Evolutionary conservation across 208 protist genomes (phyloP).

Genomic region (Leishmania mexicana): DNA sequence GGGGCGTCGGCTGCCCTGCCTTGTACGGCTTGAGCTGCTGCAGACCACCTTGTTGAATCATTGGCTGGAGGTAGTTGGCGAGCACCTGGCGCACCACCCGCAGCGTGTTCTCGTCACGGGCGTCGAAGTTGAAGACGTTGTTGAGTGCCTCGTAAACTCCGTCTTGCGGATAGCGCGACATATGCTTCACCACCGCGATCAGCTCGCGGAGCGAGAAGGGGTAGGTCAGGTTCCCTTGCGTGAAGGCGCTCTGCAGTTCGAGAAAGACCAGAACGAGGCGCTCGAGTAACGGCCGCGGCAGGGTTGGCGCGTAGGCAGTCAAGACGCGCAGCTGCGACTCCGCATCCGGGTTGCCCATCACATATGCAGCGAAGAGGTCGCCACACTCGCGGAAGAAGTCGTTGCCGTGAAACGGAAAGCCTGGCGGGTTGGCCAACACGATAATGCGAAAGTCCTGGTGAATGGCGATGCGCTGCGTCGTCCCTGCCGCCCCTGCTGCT

Average conservation of each 20-base stretch:
- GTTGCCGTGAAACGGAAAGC: conserved; percentile 95
- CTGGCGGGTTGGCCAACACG: conserved; percentile 90
- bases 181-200: conserved; percentile 94
- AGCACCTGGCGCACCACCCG: conserved; percentile 70
- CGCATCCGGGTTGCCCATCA: conserved; percentile 91
- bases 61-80: conserved; percentile 42
- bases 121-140: conserved; percentile 90
- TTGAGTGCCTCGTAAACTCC: conserved; percentile 78
- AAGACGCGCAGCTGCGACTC: conserved; percentile 85
- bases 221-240: conserved; percentile 89
- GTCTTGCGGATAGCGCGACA: conserved; percentile 89
- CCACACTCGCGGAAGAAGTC: conserved; percentile 94
- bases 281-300: conserved; percentile 59
- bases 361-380: conserved; percentile 91
- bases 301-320: conserved; percentile 63
- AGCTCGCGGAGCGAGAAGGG: conserved; percentile 94
- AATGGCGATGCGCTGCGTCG: conserved; percentile 45
- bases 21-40: conserved; percentile 46
- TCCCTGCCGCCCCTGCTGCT: neutral
- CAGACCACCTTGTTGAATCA: conserved; percentile 50
- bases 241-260: conserved; percentile 71
- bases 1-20: conserved; percentile 34
- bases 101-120: conserved; percentile 75
- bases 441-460: conserved; percentile 88
- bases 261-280: conserved; percentile 78